Evolutionary conservation across 345 rosid genomes (phyloP), one percentile per base, ranked within the genome.

Genomic region (Fremontodendron californicum): DNA sequence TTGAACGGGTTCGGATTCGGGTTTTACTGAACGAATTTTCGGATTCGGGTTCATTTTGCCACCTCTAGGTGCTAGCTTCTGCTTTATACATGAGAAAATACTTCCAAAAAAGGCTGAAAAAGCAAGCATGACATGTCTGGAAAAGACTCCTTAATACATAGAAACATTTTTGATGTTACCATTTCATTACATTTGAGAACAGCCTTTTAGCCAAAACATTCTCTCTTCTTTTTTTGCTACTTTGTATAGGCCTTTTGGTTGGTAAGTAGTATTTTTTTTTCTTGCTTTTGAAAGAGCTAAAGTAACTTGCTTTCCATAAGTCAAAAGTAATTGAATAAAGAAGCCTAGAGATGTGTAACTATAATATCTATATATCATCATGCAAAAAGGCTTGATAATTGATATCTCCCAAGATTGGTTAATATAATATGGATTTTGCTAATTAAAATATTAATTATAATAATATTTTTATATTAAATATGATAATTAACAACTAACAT

Each of bases 131-230:
- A 23, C 75, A 18, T 40, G 33, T 65, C 15, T 2, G 21, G 37
- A 54, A 71, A 72, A 35, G 29, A 51, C 40, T 49, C 37, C 55
- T 16, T 21, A 3, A 2, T 25, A 48, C 5, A 10, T 48, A 70
- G 33, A 48, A n/a, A 73, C 78, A 55, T 35, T 33, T 64, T 21
- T 55, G 76, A 35, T 73, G 51, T 61, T 73, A 35, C 46, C 29
- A 52, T 52, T 73, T 54, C 31, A 73, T n/a, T 52, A 65, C 76
- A 57, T 73, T n/a, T 35, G 35, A 2, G 8, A 61, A 39, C 76
- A 55, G 63, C 39, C 73, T 76, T 51, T 49, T 45, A 48, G 62
- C 19, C 25, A 35, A 75, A 35, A 75, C 57, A 19, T 31, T 46
- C 48, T n/a, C n/a, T n/a, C n/a, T n/a, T n/a, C n/a, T n/a, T 12